Base-by-base conservation (phyloP, 352 stramenopile genomes). In the Pythium biforme region DNA sequence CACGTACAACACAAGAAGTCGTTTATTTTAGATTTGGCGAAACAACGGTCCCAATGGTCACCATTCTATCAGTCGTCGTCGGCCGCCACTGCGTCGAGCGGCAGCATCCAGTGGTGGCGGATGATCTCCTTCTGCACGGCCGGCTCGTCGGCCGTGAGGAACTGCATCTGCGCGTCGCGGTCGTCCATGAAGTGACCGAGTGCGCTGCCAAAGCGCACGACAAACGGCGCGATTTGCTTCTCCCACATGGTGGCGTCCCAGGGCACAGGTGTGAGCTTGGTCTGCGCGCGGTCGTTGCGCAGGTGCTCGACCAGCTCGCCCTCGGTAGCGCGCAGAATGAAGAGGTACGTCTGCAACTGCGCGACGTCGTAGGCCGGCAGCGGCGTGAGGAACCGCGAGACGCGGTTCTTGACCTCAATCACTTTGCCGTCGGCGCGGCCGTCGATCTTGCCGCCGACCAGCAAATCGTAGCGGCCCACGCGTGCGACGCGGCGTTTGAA, bases 281-380 rank as follows among this genome's bases (percentile, higher is more conserved):
- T 91, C 68, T 83, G 45, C 15, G 76, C 69, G n/a, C 64, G 63
- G 33, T 81, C 75, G 17, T 73, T 59, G 40, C 83, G 80, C 39
- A 95, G 59, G 59, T 94, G 79, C 69, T 95, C 86, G 31, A 95
- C 86, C 14, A 95, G 63, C 65, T 95, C 86, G 9, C 86, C 86
- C 37, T 94, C 78, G 15, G 62, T 66, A 8, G 72, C 66, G 0
- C 69, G 77, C 19, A 95, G 70, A 45, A 95, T 90, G 62, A 83
- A 95, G 37, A 95, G 52, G 63, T 95, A 95, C 26, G 86, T 95
- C 73, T 94, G 84, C 55, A 95, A 64, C 62, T 95, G 86, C 1
- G 81, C 81, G 10, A 95, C 43, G 64, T 95, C 86, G 65, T 95
- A 95, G 62, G 73, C 77, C 7, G 86, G 86, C 56, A 95, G 63